Evolutionary conservation across 805 yeast genomes (phyloP).

Genomic region (Debaryomyces prosopidis): DNA sequence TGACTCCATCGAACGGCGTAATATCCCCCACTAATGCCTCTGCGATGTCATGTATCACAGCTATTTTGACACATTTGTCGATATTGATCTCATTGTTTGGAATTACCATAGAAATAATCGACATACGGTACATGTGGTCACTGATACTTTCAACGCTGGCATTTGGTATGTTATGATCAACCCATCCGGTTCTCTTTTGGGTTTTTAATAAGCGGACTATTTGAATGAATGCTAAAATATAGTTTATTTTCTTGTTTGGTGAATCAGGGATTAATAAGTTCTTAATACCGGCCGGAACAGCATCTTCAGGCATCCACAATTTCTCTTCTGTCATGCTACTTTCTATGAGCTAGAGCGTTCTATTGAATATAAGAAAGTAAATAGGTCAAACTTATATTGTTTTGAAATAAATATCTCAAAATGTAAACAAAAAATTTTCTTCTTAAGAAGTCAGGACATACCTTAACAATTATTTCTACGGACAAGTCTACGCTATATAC

Average conservation of each 20-base stretch:
- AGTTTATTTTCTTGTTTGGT: slow-evolving; percentile 35
- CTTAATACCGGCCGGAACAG: slow-evolving; percentile 23
- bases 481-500: no score
- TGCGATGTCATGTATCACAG: slow-evolving; percentile 91
- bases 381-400: no score
- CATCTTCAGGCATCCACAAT: slow-evolving; percentile 57
- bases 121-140: slow-evolving; percentile 98
- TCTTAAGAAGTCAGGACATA: not conserved
- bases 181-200: slow-evolving; percentile 92
- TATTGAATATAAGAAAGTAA: no score
- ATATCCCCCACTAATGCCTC: slow-evolving; percentile 94
- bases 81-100: slow-evolving; percentile 55
- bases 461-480: no score
- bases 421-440: not conserved
- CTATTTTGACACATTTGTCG: slow-evolving; percentile 76
- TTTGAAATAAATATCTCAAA: not conserved
- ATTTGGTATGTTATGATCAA: slow-evolving; percentile 58
- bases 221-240: slow-evolving; percentile 60
- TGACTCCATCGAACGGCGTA: slow-evolving; percentile 69
- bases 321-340: not conserved
- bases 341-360: no score
- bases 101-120: slow-evolving; percentile 72
- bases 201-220: slow-evolving; percentile 71
- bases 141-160: slow-evolving; percentile 68
- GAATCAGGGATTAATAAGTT: slow-evolving; percentile 7